Base-by-base conservation (phyloP, 441 rosid species). In the Populus hybrid region DNA sequence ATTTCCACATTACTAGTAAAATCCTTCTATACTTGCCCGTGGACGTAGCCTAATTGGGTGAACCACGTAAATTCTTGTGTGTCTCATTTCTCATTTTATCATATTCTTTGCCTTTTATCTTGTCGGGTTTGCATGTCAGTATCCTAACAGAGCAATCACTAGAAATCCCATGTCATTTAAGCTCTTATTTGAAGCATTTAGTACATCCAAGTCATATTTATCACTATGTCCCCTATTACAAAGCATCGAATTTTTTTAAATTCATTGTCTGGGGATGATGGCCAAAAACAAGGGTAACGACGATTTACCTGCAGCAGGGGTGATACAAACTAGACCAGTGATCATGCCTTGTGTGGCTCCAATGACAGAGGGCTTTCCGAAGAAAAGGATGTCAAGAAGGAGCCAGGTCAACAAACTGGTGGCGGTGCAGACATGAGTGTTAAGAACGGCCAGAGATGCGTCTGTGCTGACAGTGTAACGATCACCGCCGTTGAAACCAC, bases 331-430 rank as follows among this genome's bases (percentile, higher is more conserved):
- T 7, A 87, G 87, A 36, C 93, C 94, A 5, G 90, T 91, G 83
- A 90, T 90, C 91, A 89, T 89, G 76, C 94, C 92, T 70, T 88
- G 94, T 3, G 88, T 85, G 72, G 89, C 94, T 28, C 92, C 92
- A 38, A 90, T 87, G 21, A 89, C 89, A 2, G 90, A 89, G 66
- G 88, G 90, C 70, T 90, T 90, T 64, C 88, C 89, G 40, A 84
- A 88, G 87, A 89, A 86, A 79, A 88, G 74, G 63, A 87, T 88
- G 82, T 88, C 94, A 21, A 91, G 89, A 72, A 82, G 67, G 4
- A 91, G 88, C 94, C 94, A 91, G 7, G 87, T 81, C 26, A 89
- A 82, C 84, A 91, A 81, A 82, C 94, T 89, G 7, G 90, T 83
- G 4, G 94, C 89, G 0, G 94, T 89, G 86, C 94, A 90, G 28